phyloP scores from a whole-genome alignment of 2,329 filamentous ascomycete species.

The Juglanconis sp. region DNA sequence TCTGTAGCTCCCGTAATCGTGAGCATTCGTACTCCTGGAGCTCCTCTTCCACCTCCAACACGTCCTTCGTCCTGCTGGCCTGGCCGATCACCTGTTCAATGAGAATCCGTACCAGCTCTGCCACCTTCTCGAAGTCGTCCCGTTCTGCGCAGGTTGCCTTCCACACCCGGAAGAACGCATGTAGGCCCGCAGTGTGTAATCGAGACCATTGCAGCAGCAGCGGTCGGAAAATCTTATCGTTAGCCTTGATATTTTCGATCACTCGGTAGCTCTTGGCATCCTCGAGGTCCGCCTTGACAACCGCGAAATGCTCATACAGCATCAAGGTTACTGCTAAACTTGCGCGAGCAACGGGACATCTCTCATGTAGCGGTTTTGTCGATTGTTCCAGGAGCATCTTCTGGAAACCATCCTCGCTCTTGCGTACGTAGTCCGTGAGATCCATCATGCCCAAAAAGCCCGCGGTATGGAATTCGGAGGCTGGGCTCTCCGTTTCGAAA shows the following conservation, averaged over 20 bases:
- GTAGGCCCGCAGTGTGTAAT: conserved; percentile 78
- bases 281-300: conserved; percentile 78
- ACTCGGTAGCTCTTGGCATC: conserved; percentile 73
- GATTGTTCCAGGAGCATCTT: conserved; percentile 90
- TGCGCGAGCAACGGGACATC: conserved; percentile 83
- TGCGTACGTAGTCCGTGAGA: conserved; percentile 86
- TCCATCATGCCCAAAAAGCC: conserved; percentile 98
- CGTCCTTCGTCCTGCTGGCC: conserved; percentile 75
- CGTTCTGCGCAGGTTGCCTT: conserved; percentile 79
- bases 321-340: conserved; percentile 84
- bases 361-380: conserved; percentile 63
- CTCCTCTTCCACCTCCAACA: conserved; percentile 86
- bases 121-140: conserved; percentile 91
- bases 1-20: conserved; percentile 79
- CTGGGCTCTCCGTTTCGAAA: conserved; percentile 86
- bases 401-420: conserved; percentile 88
- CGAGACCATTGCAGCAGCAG: conserved; percentile 90
- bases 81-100: conserved; percentile 86
- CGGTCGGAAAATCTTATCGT: conserved; percentile 84
- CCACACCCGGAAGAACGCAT: conserved; percentile 90
- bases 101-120: conserved; percentile 84
- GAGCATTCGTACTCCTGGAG: conserved; percentile 78
- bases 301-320: conserved; percentile 92
- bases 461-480: conserved; percentile 76
- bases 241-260: conserved; percentile 70